Conservation (phyloP, 1,284 basidiomycete genomes). For the Cryptococcus hybrid region DNA sequence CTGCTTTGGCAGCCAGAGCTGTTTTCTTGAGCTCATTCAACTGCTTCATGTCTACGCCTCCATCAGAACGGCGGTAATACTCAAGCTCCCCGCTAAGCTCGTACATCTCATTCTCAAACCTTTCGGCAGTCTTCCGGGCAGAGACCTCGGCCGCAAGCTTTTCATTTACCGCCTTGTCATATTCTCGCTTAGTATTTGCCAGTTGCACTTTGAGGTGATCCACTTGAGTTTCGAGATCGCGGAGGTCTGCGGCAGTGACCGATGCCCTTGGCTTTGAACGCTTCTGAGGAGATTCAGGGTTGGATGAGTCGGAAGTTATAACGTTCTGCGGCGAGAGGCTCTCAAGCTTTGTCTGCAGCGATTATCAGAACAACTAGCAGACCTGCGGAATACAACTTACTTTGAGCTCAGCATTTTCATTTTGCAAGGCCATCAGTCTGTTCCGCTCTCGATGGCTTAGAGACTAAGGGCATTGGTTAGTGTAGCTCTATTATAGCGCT, state of each 20-base stretch:
- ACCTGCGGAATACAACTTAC: constrained; percentile 9
- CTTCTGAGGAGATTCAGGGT: too few relatives aligned
- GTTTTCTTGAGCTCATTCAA: constrained; percentile 30
- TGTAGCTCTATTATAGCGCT: background rate
- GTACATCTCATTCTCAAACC: constrained; percentile 34
- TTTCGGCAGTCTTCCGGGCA: constrained; percentile 31
- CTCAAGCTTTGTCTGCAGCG: background rate
- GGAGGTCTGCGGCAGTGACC: constrained; percentile 22
- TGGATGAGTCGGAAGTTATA: too few relatives aligned
- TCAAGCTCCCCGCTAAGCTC: constrained; percentile 45
- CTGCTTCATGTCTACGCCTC: constrained; percentile 14
- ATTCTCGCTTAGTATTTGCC: constrained; percentile 22
- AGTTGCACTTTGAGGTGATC: constrained; percentile 34
- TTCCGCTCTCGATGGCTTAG: constrained; percentile 15
- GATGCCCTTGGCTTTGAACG: constrained; percentile 9
- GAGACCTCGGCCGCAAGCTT: constrained; percentile 42
- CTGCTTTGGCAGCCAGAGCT: constrained; percentile 17
- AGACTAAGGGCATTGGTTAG: constrained; percentile 5
- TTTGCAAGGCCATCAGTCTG: constrained; percentile 25
- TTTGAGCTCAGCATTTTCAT: constrained; percentile 30
- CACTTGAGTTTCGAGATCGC: constrained; percentile 26
- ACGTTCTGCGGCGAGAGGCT: background rate
- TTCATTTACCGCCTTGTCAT: constrained; percentile 47
- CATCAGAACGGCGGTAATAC: constrained; percentile 19
- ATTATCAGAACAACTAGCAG: background rate